phyloP scores from a whole-genome alignment of 1,284 basidiomycete genomes.

The Ustilago xerochloae region DNA sequence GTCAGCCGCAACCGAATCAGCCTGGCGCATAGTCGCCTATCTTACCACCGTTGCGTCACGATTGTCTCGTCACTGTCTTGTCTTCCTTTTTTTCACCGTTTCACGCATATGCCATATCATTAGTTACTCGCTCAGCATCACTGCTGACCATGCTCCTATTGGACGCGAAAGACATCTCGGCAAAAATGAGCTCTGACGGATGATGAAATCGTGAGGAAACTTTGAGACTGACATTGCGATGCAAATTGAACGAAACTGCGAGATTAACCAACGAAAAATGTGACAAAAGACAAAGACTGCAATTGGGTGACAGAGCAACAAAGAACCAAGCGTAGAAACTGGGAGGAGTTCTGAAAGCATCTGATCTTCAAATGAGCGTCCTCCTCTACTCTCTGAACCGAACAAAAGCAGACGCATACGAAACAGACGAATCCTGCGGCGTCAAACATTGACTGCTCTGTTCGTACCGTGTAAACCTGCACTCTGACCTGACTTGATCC shows the following conservation, averaged over 20 bases:
- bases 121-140: background rate
- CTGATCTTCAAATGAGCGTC: too few relatives aligned
- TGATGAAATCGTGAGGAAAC: background rate
- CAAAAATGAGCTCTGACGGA: too few relatives aligned
- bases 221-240: background rate
- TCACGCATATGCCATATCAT: background rate
- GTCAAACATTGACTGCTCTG: slow-evolving; percentile 83
- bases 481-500: slow-evolving; percentile 56
- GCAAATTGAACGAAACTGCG: background rate
- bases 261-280: background rate
- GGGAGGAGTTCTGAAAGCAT: too few relatives aligned
- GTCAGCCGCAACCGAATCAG: slow-evolving; percentile 15
- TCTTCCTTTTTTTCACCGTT: background rate
- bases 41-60: background rate
- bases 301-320: too few relatives aligned
- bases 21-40: slow-evolving; percentile 10
- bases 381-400: slow-evolving; percentile 22
- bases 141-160: too few relatives aligned
- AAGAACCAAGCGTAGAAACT: background rate
- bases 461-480: slow-evolving; percentile 64
- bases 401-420: slow-evolving; percentile 85
- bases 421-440: slow-evolving; percentile 86
- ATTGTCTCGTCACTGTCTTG: too few relatives aligned
- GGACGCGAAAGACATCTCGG: too few relatives aligned
- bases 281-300: too few relatives aligned